A percentile compares a stretch with the other conserved stretches of the same genome.
These are phyloP conservation scores for Phytophthora quininea DNA, from an alignment of 352 stramenopile species.

Conservation along the genomic window DNA sequence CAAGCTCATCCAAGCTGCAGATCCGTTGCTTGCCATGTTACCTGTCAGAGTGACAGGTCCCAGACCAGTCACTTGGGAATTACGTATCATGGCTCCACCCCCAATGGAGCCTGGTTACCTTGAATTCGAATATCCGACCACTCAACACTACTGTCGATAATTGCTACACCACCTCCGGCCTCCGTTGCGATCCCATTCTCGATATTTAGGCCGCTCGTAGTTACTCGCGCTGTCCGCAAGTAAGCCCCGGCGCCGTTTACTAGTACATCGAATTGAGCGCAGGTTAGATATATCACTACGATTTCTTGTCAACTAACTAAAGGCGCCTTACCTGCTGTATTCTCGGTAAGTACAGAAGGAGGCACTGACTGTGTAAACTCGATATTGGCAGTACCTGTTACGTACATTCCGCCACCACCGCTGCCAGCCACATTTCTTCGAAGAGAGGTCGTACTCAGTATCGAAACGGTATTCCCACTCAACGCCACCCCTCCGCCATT, in stretches of 20 bases:
- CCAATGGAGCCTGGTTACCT: conserved; percentile 21
- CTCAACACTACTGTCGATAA: conserved; percentile 26
- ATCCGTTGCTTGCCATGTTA: conserved; percentile 21
- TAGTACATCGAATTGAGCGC: not conserved
- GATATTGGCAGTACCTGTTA: conserved; percentile 11
- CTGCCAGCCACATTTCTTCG: conserved; percentile 10
- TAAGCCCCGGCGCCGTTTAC: conserved; percentile 41
- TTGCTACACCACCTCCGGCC: conserved; percentile 26
- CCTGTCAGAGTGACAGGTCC: conserved; percentile 11
- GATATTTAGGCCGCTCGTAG: conserved; percentile 11
- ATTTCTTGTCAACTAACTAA: not conserved
- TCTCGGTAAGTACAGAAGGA: conserved; percentile 24
- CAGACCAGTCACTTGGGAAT: conserved; percentile 19
- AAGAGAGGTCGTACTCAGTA: conserved; percentile 13
- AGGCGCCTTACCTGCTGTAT: conserved; percentile 33
- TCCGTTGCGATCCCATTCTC: conserved; percentile 17
- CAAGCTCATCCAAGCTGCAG: conserved; percentile 22
- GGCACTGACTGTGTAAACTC: not conserved
- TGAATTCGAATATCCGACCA: conserved; percentile 25
- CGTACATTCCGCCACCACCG: conserved; percentile 28
- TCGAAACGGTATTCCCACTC: conserved; percentile 8
- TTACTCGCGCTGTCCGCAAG: conserved; percentile 19
- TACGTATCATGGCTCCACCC: conserved; percentile 27
- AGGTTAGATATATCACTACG: not conserved
- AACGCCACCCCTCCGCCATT: conserved; percentile 25